Evolutionary conservation across 2,329 filamentous ascomycete genomes (phyloP), one percentile per base, ranked within the genome.

Genomic region (Botrytis pseudocinerea): DNA sequence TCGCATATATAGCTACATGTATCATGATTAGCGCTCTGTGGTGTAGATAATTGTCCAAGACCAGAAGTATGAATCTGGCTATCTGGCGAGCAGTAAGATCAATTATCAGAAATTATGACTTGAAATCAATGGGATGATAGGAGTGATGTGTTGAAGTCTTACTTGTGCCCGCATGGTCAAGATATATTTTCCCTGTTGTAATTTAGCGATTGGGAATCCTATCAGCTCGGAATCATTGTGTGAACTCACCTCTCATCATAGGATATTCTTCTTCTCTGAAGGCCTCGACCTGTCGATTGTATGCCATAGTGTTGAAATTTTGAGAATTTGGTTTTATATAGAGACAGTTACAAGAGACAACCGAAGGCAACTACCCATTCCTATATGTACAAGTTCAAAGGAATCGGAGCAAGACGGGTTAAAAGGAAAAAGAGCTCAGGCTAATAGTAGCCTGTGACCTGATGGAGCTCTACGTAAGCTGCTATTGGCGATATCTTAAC

Each of bases 121-220:
- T 48, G 42, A 51, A 48, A 42, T 51, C 64, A 25, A 57, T 57
- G 62, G 63, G 40, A 61, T 16, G 46, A 57, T 10, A 46, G 51
- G 38, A 62, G 51, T 72, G 51, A 32, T 38, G 25, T 63, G 32
- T 54, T 68, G 59, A 68, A 54, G 62, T 72, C 70, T 72, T 72
- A 72, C 70, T 96, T 32, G 93, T 93, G 25, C 94, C 95, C 0
- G 93, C 94, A 91, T 98, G 95, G 78, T 98, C 95, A 71, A 98
- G 90, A 81, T 98, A 98, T 64, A 91, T 86, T 16, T 89, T 89
- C 70, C 88, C 93, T 95, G 71, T n/a, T 42, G 3, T 48, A 25
- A 44, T 14, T 72, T 72, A 72, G 70, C 62, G 57, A 69, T 48
- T 69, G 70, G 48, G 65, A 16, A 10, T 28, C 28, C 46, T 35